These are phyloP conservation scores for Scheffersomyces ergatensis DNA, from an alignment of 805 yeast genomes.

Conservation along the genomic window DNA sequence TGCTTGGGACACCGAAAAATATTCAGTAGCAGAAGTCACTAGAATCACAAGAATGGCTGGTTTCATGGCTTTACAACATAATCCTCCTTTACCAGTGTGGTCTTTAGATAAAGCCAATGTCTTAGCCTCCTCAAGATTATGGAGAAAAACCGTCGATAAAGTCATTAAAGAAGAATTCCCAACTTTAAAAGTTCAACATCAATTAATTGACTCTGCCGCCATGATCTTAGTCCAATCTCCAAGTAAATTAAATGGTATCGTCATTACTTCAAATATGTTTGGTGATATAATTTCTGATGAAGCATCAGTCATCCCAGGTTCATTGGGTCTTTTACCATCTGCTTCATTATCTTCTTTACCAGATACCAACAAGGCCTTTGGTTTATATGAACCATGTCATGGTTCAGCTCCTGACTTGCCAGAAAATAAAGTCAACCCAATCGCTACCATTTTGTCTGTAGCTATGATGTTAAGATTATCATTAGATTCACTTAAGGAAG, in stretches of 20 bases:
- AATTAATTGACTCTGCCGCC: constrained; percentile 97
- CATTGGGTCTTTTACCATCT: constrained; percentile 92
- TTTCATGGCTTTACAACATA: constrained; percentile 86
- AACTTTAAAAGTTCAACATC: constrained; percentile 81
- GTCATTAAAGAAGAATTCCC: constrained; percentile 90
- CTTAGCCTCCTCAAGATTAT: constrained; percentile 89
- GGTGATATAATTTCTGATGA: constrained; percentile 98
- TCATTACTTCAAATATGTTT: constrained; percentile 93
- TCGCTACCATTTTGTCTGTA: constrained; percentile 91
- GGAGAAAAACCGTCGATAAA: constrained; percentile 92
- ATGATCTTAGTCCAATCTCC: constrained; percentile 95
- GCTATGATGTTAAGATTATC: constrained; percentile 97
- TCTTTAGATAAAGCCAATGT: constrained; percentile 97
- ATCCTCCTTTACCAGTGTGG: constrained; percentile 95
- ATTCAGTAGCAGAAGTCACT: constrained; percentile 87
- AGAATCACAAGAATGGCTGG: constrained; percentile 99
- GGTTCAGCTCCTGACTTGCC: constrained; percentile 97
- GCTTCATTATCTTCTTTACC: constrained; percentile 97
- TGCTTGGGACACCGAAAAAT: constrained; percentile 93
- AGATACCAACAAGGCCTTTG: constrained; percentile 90
- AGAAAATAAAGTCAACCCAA: constrained; percentile 85
- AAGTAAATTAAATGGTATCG: constrained; percentile 85
- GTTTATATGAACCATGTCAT: constrained; percentile 97
- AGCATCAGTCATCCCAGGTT: constrained; percentile 97
- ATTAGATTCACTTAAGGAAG: constrained; percentile 78